phyloP scores from a whole-genome alignment of 2,329 filamentous ascomycete species.

The Calonectria henricotiae region DNA sequence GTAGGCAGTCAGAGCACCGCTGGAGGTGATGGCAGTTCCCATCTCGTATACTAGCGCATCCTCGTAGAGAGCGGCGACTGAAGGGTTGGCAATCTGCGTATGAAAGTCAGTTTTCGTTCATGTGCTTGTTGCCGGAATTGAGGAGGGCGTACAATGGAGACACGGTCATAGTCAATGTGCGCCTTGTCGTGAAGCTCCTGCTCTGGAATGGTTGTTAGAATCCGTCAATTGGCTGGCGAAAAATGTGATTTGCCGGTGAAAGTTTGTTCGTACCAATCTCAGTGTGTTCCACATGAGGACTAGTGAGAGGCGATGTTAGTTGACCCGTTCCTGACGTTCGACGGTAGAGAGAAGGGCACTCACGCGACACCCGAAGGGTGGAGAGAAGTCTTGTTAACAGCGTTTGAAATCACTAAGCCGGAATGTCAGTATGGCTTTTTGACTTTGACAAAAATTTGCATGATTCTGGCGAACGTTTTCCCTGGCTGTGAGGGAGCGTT shows the following conservation, averaged over 20 bases:
- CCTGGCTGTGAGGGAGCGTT: neutral
- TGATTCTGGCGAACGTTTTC: conserved; percentile 13
- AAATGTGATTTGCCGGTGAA: conserved; percentile 10
- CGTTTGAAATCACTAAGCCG: conserved; percentile 68
- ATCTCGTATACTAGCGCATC: conserved; percentile 98
- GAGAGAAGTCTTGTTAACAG: conserved; percentile 92
- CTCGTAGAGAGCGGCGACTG: conserved; percentile 96
- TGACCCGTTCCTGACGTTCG: conserved; percentile 32
- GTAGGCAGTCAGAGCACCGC: conserved; percentile 95
- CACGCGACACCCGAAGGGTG: conserved; percentile 94
- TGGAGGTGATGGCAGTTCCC: conserved; percentile 96
- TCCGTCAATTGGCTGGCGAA: conserved; percentile 21
- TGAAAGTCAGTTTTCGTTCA: conserved; percentile 35
- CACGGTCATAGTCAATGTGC: conserved; percentile 99
- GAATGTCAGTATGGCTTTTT: conserved; percentile 45
- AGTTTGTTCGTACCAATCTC: conserved; percentile 77
- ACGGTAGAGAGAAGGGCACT: conserved; percentile 61
- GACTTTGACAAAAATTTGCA: conserved; percentile 38
- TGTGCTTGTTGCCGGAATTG: neutral
- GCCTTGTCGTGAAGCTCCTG: conserved; percentile 97
- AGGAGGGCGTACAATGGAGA: conserved; percentile 86
- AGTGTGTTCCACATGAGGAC: conserved; percentile 90
- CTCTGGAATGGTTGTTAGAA: conserved; percentile 64
- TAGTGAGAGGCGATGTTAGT: conserved; percentile 60
- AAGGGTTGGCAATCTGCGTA: conserved; percentile 85